A percentile compares a stretch with the other conserved stretches of the same genome.
Evolutionary conservation across 345 rosid genomes (phyloP).

Genomic region (Raphanus raphanistrum): DNA sequence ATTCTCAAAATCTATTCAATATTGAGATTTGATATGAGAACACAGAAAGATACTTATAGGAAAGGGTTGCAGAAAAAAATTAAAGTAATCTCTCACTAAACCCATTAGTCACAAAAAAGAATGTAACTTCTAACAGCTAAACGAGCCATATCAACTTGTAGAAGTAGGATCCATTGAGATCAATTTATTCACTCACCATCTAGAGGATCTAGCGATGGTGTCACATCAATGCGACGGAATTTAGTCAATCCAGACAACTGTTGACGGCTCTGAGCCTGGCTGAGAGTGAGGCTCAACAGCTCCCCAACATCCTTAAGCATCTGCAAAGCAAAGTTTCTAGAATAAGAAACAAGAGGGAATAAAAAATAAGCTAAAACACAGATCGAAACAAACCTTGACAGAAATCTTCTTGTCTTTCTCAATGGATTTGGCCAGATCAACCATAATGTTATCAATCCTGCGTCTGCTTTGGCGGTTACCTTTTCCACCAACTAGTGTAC

Average conservation of each 20-base stretch:
- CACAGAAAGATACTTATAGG: background rate
- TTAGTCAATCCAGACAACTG: slow-evolving; percentile 78
- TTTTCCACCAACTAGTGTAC: slow-evolving; percentile 50
- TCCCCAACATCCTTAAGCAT: slow-evolving; percentile 86
- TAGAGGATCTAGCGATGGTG: slow-evolving; percentile 68
- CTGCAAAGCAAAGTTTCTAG: slow-evolving; percentile 42
- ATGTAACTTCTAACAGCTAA: slow-evolving; percentile 1
- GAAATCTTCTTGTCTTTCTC: slow-evolving; percentile 92
- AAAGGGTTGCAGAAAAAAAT: background rate
- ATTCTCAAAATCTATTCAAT: background rate
- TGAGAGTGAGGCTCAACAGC: slow-evolving; percentile 71
- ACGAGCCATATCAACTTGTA: background rate
- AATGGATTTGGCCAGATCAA: slow-evolving; percentile 78
- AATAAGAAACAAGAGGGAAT: slow-evolving; percentile 5
- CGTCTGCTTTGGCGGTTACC: slow-evolving; percentile 61
- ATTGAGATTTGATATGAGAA: slow-evolving; percentile 1
- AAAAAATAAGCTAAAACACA: background rate
- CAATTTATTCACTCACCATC: slow-evolving; percentile 51
- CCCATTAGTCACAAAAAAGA: background rate
- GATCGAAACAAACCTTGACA: slow-evolving; percentile 58
- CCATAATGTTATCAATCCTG: slow-evolving; percentile 63
- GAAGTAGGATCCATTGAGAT: background rate
- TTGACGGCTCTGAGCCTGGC: slow-evolving; percentile 67
- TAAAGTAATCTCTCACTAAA: background rate
- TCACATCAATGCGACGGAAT: slow-evolving; percentile 74